A percentile compares a stretch with the other conserved stretches of the same genome.
phyloP scores from a whole-genome alignment of 1,139 yeast species.

The Hansenula lynferdii region DNA sequence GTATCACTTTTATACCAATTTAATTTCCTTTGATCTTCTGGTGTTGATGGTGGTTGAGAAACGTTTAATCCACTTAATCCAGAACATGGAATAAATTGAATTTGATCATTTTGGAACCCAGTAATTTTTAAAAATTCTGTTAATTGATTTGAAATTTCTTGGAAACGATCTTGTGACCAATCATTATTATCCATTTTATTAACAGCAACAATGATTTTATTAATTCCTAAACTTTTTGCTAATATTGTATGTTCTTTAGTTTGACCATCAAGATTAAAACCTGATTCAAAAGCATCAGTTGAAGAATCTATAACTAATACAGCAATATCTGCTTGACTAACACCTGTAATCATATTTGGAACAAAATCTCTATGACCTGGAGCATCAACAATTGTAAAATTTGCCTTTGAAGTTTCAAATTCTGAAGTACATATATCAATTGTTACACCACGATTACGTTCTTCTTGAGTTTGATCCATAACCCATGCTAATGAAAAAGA shows the following conservation, averaged over 20 bases:
- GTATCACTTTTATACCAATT: slow-evolving; percentile 71
- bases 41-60: slow-evolving; percentile 36
- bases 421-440: slow-evolving; percentile 86
- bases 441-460: slow-evolving; percentile 86
- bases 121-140: slow-evolving; percentile 56
- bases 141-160: slow-evolving; percentile 56
- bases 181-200: slow-evolving; percentile 80
- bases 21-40: slow-evolving; percentile 24
- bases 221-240: slow-evolving; percentile 81
- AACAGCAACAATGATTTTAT: slow-evolving; percentile 67
- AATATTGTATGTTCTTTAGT: slow-evolving; percentile 90
- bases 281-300: slow-evolving; percentile 84
- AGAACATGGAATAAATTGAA: slow-evolving; percentile 76
- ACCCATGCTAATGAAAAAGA: slow-evolving; percentile 98
- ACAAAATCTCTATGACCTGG: slow-evolving; percentile 98
- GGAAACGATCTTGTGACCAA: slow-evolving; percentile 66
- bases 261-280: slow-evolving; percentile 84
- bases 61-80: slow-evolving; percentile 86
- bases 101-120: slow-evolving; percentile 48
- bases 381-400: slow-evolving; percentile 90
- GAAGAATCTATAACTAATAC: slow-evolving; percentile 56
- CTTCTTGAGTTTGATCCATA: slow-evolving; percentile 93
- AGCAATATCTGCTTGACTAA: slow-evolving; percentile 74
- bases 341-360: slow-evolving; percentile 98
- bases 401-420: slow-evolving; percentile 61